phyloP scores from a whole-genome alignment of 345 rosid species.

The Populus nigra region DNA sequence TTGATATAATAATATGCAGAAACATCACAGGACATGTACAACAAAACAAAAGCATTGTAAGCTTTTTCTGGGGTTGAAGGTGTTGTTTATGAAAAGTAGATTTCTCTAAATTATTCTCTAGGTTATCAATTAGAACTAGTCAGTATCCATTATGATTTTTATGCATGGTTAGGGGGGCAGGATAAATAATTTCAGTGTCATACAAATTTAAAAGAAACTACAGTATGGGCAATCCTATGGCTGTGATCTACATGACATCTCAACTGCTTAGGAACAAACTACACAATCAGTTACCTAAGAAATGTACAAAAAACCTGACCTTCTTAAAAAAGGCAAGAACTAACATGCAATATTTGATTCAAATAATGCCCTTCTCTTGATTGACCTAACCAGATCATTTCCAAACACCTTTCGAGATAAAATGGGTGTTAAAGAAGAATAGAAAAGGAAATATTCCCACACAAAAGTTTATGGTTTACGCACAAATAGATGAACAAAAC shows the following conservation, averaged over 20 bases:
- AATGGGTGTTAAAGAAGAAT: not conserved
- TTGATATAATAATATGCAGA: not conserved
- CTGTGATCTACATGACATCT: not conserved
- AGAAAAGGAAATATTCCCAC: not conserved
- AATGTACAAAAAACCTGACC: not conserved
- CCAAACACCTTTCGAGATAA: not conserved
- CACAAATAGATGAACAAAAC: not conserved
- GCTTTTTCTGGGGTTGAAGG: too few species aligned
- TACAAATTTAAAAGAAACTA: not conserved
- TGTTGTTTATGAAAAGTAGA: too few species aligned
- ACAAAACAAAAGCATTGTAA: too few species aligned
- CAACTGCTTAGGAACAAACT: not conserved
- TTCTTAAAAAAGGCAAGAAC: not conserved
- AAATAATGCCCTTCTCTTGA: slow-evolving; percentile 1
- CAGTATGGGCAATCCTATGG: not conserved
- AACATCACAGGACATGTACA: too few species aligned
- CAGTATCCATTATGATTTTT: not conserved
- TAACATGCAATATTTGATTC: not conserved
- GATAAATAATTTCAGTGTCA: not conserved
- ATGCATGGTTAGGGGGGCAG: not conserved
- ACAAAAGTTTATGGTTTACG: not conserved
- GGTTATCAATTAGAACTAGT: not conserved
- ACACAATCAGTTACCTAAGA: too few species aligned
- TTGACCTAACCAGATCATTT: not conserved
- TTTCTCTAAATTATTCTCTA: too few species aligned